These are phyloP conservation scores for Cytospora leucostoma DNA, from an alignment of 2,329 filamentous ascomycete genomes.

Conservation along the genomic window DNA sequence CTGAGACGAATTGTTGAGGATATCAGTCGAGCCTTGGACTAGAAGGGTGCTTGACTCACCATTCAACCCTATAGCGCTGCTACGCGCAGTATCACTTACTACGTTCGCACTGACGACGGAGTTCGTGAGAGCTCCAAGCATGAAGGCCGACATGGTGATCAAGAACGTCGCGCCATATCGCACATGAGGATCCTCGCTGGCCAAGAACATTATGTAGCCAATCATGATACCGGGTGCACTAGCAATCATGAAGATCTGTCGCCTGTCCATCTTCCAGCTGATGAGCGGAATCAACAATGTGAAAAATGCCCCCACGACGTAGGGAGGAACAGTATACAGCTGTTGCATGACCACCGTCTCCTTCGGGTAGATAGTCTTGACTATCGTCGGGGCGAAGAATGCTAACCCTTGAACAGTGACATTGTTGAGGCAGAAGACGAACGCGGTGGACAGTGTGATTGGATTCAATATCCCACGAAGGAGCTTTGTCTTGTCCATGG, in stretches of 20 bases:
- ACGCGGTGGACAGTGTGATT: slow-evolving; percentile 55
- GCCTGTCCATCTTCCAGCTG: slow-evolving; percentile 60
- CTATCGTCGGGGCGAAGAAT: slow-evolving; percentile 71
- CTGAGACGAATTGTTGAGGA: slow-evolving; percentile 30
- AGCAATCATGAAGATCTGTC: slow-evolving; percentile 62
- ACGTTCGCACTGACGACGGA: slow-evolving; percentile 71
- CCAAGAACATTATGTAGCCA: slow-evolving; percentile 72
- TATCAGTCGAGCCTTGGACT: neutral
- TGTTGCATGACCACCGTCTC: slow-evolving; percentile 63
- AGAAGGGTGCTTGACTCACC: neutral
- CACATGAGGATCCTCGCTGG: slow-evolving; percentile 50
- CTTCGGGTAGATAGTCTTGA: slow-evolving; percentile 65
- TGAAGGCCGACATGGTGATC: slow-evolving; percentile 64
- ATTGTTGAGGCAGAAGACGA: slow-evolving; percentile 66
- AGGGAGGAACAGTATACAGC: slow-evolving; percentile 70
- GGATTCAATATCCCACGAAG: slow-evolving; percentile 65
- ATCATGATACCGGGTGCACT: slow-evolving; percentile 65
- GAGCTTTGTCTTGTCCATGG: slow-evolving; percentile 60
- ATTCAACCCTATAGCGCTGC: slow-evolving; percentile 64
- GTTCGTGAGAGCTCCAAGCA: slow-evolving; percentile 65
- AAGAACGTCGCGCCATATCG: slow-evolving; percentile 73
- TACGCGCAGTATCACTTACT: slow-evolving; percentile 68
- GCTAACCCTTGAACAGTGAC: slow-evolving; percentile 71
- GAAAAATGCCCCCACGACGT: slow-evolving; percentile 68
- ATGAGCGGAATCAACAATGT: slow-evolving; percentile 62